Conservation (phyloP, 257 asterid species). For the Henckelia pumila region DNA sequence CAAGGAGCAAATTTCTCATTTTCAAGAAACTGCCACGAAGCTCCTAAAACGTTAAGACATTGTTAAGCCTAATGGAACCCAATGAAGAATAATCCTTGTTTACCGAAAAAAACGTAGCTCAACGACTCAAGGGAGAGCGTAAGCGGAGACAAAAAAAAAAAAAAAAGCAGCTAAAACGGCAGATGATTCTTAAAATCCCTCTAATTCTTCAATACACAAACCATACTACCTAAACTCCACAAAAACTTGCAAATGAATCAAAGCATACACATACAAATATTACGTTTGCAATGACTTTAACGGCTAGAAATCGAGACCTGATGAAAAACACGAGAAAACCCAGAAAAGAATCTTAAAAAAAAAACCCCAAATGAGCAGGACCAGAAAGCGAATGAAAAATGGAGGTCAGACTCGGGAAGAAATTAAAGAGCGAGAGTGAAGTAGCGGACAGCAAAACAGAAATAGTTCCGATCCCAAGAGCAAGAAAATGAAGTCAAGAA, state of each 20-base stretch:
- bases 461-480: constrained; percentile 31
- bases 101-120: constrained; percentile 9
- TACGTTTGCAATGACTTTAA: constrained; percentile 18
- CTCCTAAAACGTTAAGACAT: constrained; percentile 27
- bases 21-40: constrained; percentile 22
- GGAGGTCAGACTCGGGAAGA: background rate
- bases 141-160: constrained; percentile 14
- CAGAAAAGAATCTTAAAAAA: constrained; percentile 1
- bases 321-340: constrained; percentile 10
- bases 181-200: constrained; percentile 7
- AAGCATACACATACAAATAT: background rate
- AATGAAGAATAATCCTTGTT: constrained; percentile 2
- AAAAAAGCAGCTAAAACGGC: background rate
- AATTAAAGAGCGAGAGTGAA: constrained; percentile 9
- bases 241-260: constrained; percentile 6
- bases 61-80: constrained; percentile 6
- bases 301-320: constrained; percentile 25
- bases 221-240: background rate
- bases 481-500: constrained; percentile 21
- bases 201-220: constrained; percentile 4
- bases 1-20: constrained; percentile 51
- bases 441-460: background rate
- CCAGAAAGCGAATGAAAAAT: background rate
- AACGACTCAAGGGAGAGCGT: background rate
- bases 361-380: constrained; percentile 8